phyloP scores from a whole-genome alignment of 2,329 filamentous ascomycete genomes.

The Fusarium coicis region DNA sequence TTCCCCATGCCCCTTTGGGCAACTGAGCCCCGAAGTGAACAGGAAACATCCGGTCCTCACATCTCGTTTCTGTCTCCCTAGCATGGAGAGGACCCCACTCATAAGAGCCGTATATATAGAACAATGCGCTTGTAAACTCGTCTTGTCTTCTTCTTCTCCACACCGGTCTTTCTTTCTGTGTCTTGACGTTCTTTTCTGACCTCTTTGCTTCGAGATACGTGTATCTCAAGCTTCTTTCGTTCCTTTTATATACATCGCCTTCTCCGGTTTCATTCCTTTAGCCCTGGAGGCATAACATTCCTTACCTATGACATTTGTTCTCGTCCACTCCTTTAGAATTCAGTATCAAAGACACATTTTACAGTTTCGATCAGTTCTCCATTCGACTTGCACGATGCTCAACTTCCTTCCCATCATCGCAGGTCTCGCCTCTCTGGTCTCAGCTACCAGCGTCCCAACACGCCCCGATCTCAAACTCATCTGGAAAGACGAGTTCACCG shows the following conservation, averaged over 20 bases:
- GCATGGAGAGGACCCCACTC: constrained; percentile 10
- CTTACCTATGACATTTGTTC: constrained; percentile 21
- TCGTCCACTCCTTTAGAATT: not conserved
- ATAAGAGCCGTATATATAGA: constrained; percentile 34
- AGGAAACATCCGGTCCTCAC: constrained; percentile 13
- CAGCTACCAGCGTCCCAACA: constrained; percentile 52
- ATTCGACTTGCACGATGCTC: constrained; percentile 42
- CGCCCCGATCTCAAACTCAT: constrained; percentile 55
- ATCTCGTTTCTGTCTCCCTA: constrained; percentile 22
- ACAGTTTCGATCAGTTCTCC: constrained; percentile 4
- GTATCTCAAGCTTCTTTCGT: constrained; percentile 25
- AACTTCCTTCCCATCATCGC: constrained; percentile 37
- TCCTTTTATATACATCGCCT: constrained; percentile 17
- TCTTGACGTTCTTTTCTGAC: constrained; percentile 23
- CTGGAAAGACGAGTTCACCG: constrained; percentile 60
- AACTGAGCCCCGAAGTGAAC: constrained; percentile 17
- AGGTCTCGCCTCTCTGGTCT: constrained; percentile 39
- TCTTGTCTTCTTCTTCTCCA: constrained; percentile 20
- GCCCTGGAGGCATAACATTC: constrained; percentile 39
- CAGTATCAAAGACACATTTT: not conserved
- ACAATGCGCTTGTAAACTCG: constrained; percentile 17
- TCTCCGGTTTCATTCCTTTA: constrained; percentile 31
- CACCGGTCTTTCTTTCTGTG: constrained; percentile 35
- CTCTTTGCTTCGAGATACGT: constrained; percentile 26
- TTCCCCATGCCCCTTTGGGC: constrained; percentile 12